phyloP scores from a whole-genome alignment of 306 rosid genomes.

The Urtica urens region DNA sequence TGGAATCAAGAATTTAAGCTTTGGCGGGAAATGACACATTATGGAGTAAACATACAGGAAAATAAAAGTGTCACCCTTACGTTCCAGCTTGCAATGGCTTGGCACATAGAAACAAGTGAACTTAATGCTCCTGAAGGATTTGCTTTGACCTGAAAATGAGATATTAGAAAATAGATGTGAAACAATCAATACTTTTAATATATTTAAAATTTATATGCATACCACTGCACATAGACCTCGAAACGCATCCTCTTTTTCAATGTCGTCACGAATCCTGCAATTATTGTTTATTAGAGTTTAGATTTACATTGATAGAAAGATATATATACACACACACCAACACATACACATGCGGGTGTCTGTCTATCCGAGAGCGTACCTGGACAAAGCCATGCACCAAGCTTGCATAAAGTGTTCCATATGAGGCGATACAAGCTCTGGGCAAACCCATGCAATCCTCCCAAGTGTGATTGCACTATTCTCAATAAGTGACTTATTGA shows the following conservation, averaged over 20 bases:
- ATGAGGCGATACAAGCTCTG: slow-evolving; percentile 87
- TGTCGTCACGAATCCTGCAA: slow-evolving; percentile 86
- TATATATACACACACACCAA: neutral
- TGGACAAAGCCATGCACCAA: slow-evolving; percentile 93
- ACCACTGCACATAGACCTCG: slow-evolving; percentile 96
- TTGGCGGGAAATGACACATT: slow-evolving; percentile 8
- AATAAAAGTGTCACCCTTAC: slow-evolving; percentile 39
- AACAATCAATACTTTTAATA: neutral
- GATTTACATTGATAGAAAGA: neutral
- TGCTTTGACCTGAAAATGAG: slow-evolving; percentile 65
- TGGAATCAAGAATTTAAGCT: slow-evolving; percentile 12
- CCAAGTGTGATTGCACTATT: slow-evolving; percentile 98
- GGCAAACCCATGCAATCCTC: slow-evolving; percentile 98
- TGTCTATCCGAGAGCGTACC: slow-evolving; percentile 41
- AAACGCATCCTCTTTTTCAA: slow-evolving; percentile 98
- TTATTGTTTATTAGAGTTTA: slow-evolving; percentile 15
- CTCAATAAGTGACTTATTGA: slow-evolving; percentile 78
- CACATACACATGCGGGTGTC: too few species aligned
- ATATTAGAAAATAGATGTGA: slow-evolving; percentile 1
- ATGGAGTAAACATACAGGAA: slow-evolving; percentile 5
- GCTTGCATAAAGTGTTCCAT: slow-evolving; percentile 97
- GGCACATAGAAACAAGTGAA: slow-evolving; percentile 68
- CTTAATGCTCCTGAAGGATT: slow-evolving; percentile 90
- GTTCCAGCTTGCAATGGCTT: slow-evolving; percentile 99
- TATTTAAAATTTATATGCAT: slow-evolving; percentile 18